Base-by-base conservation (phyloP, 192 early-diverging fungal species). In the Thamnidium elegans region DNA sequence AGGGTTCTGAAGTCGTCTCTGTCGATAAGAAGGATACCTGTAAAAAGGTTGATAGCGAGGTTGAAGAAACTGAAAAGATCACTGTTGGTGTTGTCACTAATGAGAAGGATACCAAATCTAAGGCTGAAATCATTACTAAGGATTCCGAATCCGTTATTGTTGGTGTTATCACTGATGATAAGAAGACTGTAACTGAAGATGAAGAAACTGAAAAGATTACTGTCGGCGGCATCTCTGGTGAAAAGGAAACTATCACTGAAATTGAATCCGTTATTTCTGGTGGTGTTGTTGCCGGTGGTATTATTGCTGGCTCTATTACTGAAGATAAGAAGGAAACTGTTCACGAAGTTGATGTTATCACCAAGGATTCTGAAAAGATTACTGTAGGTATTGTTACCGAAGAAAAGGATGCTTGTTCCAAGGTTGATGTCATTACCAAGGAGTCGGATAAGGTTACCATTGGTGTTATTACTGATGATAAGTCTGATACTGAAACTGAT, bases 381-480 rank as follows among this genome's bases (percentile, higher is more conserved):
- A 58, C 39, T 45, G 43, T 23, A 11, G 42, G 20, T n/a, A 43
- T 59, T 43, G 42, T 59, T 26, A 21, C 58, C 11, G 55, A 43
- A 45, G 44, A 45, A 4, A 59, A n/a, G 21, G 58, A 6, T 26
- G n/a, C n/a, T 13, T 42, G 10, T 9, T 8, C 8, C 0, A 20
- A 6, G 7, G 36, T 20, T 21, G 42, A 23, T 6, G 21, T 21
- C 6, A 13, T 10, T n/a, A 5, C 42, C 4, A 23, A 44, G 8
- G 32, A 15, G 9, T 30, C 32, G 4, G 8, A 36, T 3, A 21
- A 34, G 7, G 3, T 42, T 11, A 32, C 20, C 36, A 19, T 32
- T 43, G 39, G 32, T 39, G 36, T 32, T 23, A 20, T 42, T 19
- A 19, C 34, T 21, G 31, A 19, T 21, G 55, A 43, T 45, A 15